A percentile compares a stretch with the other conserved stretches of the same genome.
Evolutionary conservation across 78 protist species (phyloP).

Genomic region (Polysphondylium violaceum): DNA sequence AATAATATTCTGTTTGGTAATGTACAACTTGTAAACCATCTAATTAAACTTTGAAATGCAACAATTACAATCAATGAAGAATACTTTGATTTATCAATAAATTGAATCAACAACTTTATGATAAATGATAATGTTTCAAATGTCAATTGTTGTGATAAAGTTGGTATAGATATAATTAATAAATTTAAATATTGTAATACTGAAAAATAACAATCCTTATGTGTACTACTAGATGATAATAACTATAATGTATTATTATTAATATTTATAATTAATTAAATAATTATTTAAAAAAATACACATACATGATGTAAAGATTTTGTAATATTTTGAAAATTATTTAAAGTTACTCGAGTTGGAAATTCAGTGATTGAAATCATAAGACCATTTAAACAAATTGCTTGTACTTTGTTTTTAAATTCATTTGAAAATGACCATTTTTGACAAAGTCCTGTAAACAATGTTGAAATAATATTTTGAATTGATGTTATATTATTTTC

Average conservation of each 20-base stretch:
- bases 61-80: slow-evolving; percentile 25
- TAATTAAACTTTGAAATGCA: slow-evolving; percentile 60
- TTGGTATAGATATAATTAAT: neutral
- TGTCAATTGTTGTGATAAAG: slow-evolving; percentile 37
- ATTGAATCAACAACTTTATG: slow-evolving; percentile 60
- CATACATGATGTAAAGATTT: slow-evolving; percentile 33
- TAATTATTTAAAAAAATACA: neutral
- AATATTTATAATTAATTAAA: neutral
- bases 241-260: slow-evolving; percentile 29
- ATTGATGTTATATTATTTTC: neutral
- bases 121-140: slow-evolving; percentile 70
- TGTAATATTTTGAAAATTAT: slow-evolving; percentile 56
- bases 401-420: slow-evolving; percentile 31
- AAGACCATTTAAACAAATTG: slow-evolving; percentile 72
- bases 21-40: slow-evolving; percentile 70
- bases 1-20: slow-evolving; percentile 15
- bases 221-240: slow-evolving; percentile 40
- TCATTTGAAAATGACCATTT: slow-evolving; percentile 69
- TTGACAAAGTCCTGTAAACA: slow-evolving; percentile 27
- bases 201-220: slow-evolving; percentile 48
- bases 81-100: slow-evolving; percentile 64
- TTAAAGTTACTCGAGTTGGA: slow-evolving; percentile 49
- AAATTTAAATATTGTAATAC: slow-evolving; percentile 68
- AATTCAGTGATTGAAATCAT: slow-evolving; percentile 34
- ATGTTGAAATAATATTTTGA: slow-evolving; percentile 36